These are phyloP conservation scores for Suillus subluteus DNA, from an alignment of 768 basidiomycete genomes.

Conservation along the genomic window DNA sequence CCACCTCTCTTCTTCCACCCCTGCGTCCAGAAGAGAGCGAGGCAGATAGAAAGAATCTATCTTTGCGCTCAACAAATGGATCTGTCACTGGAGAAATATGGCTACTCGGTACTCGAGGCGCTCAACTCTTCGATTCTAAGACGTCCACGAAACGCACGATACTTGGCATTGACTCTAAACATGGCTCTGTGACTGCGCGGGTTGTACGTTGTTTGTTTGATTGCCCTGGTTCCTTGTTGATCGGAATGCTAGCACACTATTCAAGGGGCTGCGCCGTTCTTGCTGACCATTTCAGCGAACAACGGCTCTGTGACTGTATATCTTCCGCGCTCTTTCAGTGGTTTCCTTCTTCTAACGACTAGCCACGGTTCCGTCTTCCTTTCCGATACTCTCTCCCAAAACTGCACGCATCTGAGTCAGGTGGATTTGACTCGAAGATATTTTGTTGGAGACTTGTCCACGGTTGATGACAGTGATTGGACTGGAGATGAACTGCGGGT, in stretches of 20 bases:
- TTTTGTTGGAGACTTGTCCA: conserved; percentile 29
- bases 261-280: conserved; percentile 20
- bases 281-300: conserved; percentile 12
- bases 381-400: conserved; percentile 17
- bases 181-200: conserved; percentile 21
- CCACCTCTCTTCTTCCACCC: conserved; percentile 42
- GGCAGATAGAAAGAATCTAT: conserved; percentile 43
- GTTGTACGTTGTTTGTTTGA: conserved; percentile 22
- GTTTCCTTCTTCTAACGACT: conserved; percentile 23
- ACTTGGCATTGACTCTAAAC: conserved; percentile 21
- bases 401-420: conserved; percentile 28
- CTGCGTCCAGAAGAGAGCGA: conserved; percentile 40
- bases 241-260: conserved; percentile 19
- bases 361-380: conserved; percentile 21
- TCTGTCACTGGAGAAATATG: conserved; percentile 44
- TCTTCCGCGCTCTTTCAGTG: conserved; percentile 28
- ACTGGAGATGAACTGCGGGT: conserved; percentile 24
- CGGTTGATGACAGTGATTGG: conserved; percentile 25
- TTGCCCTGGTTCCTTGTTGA: background rate
- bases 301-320: conserved; percentile 22
- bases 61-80: conserved; percentile 37
- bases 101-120: conserved; percentile 27
- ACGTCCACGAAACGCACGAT: conserved; percentile 21
- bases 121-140: conserved; percentile 8
- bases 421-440: conserved; percentile 19